phyloP scores from a whole-genome alignment of 2,329 filamentous ascomycete genomes.

The Fusarium sarcochroum region DNA sequence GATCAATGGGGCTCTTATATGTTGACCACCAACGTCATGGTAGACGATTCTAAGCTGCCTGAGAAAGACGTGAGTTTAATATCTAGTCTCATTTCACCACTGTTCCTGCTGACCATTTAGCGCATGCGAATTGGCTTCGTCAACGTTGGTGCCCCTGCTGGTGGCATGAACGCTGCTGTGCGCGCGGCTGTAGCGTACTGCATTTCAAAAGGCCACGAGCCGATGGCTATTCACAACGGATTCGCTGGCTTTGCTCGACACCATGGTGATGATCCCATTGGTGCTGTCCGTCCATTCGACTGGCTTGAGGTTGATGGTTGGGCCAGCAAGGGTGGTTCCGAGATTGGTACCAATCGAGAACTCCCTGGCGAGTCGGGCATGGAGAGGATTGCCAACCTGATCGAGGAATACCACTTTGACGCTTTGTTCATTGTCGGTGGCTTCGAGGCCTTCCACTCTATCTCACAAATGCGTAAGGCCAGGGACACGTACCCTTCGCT shows the following conservation, averaged over 20 bases:
- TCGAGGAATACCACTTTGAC: slow-evolving; percentile 90
- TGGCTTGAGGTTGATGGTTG: slow-evolving; percentile 97
- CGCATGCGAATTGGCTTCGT: slow-evolving; percentile 95
- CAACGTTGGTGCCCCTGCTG: slow-evolving; percentile 95
- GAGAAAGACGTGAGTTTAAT: slow-evolving; percentile 73
- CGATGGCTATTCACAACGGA: slow-evolving; percentile 94
- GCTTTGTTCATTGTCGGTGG: slow-evolving; percentile 93
- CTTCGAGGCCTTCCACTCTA: slow-evolving; percentile 95
- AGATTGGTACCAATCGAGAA: slow-evolving; percentile 97
- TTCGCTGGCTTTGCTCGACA: slow-evolving; percentile 95
- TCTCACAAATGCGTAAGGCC: slow-evolving; percentile 88
- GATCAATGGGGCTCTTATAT: slow-evolving; percentile 93
- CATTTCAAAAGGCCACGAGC: slow-evolving; percentile 89
- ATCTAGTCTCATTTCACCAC: background rate
- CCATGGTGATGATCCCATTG: slow-evolving; percentile 84
- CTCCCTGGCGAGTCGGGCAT: slow-evolving; percentile 89
- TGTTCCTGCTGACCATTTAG: slow-evolving; percentile 61
- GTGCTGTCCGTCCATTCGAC: slow-evolving; percentile 85
- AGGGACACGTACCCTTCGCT: slow-evolving; percentile 84
- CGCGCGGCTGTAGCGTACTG: slow-evolving; percentile 95
- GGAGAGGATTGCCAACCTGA: slow-evolving; percentile 83
- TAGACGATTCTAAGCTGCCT: slow-evolving; percentile 76
- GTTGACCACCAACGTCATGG: slow-evolving; percentile 87
- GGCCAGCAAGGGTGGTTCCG: slow-evolving; percentile 96
- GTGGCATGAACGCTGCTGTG: slow-evolving; percentile 98